Base-by-base conservation (phyloP, 2,329 filamentous ascomycete genomes). In the Epichloe gansuensis region DNA sequence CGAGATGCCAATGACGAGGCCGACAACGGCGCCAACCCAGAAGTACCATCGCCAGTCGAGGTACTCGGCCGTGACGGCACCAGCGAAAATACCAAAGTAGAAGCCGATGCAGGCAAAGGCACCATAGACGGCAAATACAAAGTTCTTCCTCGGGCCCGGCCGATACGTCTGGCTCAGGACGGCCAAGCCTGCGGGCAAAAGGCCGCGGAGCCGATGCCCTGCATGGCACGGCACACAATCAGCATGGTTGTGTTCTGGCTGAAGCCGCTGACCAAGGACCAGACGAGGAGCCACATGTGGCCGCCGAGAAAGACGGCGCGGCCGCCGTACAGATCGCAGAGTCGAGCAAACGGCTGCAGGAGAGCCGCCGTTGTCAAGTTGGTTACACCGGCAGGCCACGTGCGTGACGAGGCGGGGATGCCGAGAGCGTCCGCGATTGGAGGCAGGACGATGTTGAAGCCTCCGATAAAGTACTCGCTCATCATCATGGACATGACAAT, bases 401-500 rank as follows among this genome's bases (percentile, higher is more conserved):
- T 88, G 66, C 63, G 77, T 59, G 62, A 81, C 43, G 62, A 75
- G 62, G 67, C 74, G 0, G 86, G 79, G 42, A 93, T 89, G 41
- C 80, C 52, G 4, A 93, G 74, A 1, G 80, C 75, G 11, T 66
- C 62, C 11, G 80, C 72, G 3, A 93, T 65, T 0, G 79, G 80
- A 1, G 88, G 87, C 0, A 91, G 67, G 28, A 91, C 78, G 57
- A 86, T 84, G 54, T 77, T 78, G 65, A 91, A 93, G 35, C 88
- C 88, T 46, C 83, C 86, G 49, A 91, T 78, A 62, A 85, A 86
- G 67, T 84, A 91, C 69, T 91, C 86, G 59, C 77, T 73, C 60
- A 85, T 73, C 55, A 84, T 76, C 69, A 84, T 82, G 46, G 80
- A 83, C 56, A 78, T 75, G 12, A 83, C 67, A 21, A 85, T 71